Base-by-base conservation (phyloP, 1,284 basidiomycete genomes). In the Cryptococcus jaspeensis region DNA sequence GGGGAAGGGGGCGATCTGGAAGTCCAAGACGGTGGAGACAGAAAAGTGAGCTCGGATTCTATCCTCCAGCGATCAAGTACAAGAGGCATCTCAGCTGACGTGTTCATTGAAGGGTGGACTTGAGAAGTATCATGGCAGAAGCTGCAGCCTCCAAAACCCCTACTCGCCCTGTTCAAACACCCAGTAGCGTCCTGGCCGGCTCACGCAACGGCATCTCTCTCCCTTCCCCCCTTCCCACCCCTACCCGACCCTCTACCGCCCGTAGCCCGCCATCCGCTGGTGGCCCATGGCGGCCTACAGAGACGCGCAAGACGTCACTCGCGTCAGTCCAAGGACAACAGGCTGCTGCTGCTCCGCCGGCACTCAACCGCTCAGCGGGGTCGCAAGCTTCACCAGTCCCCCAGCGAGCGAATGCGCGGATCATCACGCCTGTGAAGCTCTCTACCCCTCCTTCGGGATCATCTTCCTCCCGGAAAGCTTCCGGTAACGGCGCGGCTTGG, bases 51-150 rank as follows among this genome's bases (percentile, higher is more conserved):
- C 80, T 1, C 9, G 18, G 43, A 35, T n/a, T n/a, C n/a, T n/a
- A n/a, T n/a, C n/a, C n/a, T n/a, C n/a, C n/a, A n/a, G n/a, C n/a
- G n/a, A n/a, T n/a, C n/a, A n/a, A n/a, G n/a, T n/a, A 47, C 45
- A 48, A 23, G 53, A 37, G 25, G 49, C 25, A 42, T 39, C n/a
- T 9, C n/a, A 50, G 18, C 16, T 55, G 28, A 32, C 55, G 36
- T 23, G 20, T 35, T 6, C 22, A 40, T 20, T 37, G 52, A 62
- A 90, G 87, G 28, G 83, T 86, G 9, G 90, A 95, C 69, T 85
- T 96, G 81, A 87, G 89, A 64, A 80, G 84, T 20, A 86, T 97
- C 60, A 92, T 96, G 84, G 90, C 88, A 0, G 89, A 92, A 71
- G 84, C 75, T 1, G 65, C 71, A 7, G 65, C 69, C 0, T 50